phyloP scores from a whole-genome alignment of 2,329 filamentous ascomycete genomes.

The Hypoxylon sp. region DNA sequence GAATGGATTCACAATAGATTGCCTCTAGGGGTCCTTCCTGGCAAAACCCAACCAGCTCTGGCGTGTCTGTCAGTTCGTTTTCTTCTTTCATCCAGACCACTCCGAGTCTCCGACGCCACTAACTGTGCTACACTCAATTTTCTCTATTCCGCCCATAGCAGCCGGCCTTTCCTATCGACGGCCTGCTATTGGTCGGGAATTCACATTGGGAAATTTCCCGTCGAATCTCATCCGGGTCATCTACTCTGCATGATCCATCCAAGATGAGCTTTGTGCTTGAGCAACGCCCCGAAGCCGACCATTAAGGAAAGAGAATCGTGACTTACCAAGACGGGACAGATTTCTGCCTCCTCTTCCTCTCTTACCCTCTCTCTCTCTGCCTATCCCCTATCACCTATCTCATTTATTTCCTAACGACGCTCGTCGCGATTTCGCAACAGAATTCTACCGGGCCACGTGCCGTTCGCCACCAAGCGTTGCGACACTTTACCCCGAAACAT shows the following conservation, averaged over 20 bases:
- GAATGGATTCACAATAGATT: constrained; percentile 40
- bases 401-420: constrained; percentile 22
- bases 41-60: constrained; percentile 3
- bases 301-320: constrained; percentile 41
- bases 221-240: constrained; percentile 48
- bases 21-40: constrained; percentile 23
- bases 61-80: constrained; percentile 1
- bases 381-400: constrained; percentile 18
- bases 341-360: constrained; percentile 22
- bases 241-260: constrained; percentile 44
- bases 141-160: constrained; percentile 36
- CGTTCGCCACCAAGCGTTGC: constrained; percentile 35
- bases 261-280: constrained; percentile 38
- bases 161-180: constrained; percentile 33
- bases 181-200: constrained; percentile 49
- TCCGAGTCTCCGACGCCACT: constrained; percentile 37
- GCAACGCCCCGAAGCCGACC: constrained; percentile 33
- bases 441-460: constrained; percentile 47
- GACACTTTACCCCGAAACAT: constrained; percentile 37
- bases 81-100: constrained; percentile 30
- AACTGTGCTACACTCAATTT: constrained; percentile 1
- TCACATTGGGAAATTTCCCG: constrained; percentile 47
- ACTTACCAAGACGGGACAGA: constrained; percentile 45
- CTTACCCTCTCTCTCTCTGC: background rate
- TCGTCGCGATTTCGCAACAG: constrained; percentile 31